A percentile compares a stretch with the other conserved stretches of the same genome.
phyloP scores from a whole-genome alignment of 1,284 basidiomycete genomes.

The Melampsora larici-populina region DNA sequence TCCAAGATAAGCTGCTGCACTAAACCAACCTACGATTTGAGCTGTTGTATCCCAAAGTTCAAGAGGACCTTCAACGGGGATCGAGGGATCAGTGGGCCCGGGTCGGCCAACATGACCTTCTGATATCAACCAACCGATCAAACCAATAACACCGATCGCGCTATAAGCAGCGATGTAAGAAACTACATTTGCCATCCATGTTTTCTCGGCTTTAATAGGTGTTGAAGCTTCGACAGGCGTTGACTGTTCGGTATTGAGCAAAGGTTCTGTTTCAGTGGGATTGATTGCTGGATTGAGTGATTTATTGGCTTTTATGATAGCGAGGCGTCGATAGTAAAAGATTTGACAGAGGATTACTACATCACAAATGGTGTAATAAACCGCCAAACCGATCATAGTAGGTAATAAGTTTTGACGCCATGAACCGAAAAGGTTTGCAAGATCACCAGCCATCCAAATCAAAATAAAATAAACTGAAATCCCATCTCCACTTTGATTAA shows the following conservation, averaged over 20 bases:
- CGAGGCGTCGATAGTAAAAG: conserved; percentile 18
- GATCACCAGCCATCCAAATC: conserved; percentile 38
- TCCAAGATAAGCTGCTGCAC: conserved; percentile 27
- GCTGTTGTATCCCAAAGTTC: conserved; percentile 33
- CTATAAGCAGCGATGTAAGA: conserved; percentile 18
- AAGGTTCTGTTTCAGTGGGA: too few relatives aligned
- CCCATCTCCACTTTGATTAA: conserved; percentile 28
- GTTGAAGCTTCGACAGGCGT: too few relatives aligned
- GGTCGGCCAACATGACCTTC: background rate
- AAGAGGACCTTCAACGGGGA: background rate
- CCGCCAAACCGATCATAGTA: conserved; percentile 30
- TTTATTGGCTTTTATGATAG: background rate
- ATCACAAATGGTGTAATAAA: conserved; percentile 34
- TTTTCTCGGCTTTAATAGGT: too few relatives aligned
- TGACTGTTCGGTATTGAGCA: too few relatives aligned
- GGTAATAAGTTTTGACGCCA: conserved; percentile 31
- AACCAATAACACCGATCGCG: conserved; percentile 16
- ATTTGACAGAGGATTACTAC: conserved; percentile 26
- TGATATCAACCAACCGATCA: conserved; percentile 28
- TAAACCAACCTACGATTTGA: conserved; percentile 38
- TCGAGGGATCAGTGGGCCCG: background rate
- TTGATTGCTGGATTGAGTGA: background rate
- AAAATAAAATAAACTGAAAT: conserved; percentile 20
- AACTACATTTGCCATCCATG: too few relatives aligned
- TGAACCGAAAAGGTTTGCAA: conserved; percentile 31